Evolutionary conservation across 1,284 basidiomycete genomes (phyloP), one percentile per base, ranked within the genome.

Genomic region (Rhodotorula sp.): DNA sequence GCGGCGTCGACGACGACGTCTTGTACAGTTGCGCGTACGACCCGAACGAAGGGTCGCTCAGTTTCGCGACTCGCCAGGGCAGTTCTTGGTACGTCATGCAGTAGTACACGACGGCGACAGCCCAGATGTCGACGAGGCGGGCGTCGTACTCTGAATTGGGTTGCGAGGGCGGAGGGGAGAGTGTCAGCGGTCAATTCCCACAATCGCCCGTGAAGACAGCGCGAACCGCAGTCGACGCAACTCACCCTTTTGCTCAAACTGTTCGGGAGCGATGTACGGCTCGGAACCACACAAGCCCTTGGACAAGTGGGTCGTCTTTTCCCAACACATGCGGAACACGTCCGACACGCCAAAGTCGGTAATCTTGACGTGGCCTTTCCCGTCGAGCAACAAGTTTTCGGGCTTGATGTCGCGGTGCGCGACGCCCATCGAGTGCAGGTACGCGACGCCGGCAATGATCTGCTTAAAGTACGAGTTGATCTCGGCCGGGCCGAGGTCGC

Each of bases 401-500:
- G 95, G 95, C 82, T 99, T 99, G 83, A 99, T 89, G 80, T 99
- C 95, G 63, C 95, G 89, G 82, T 99, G 95, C 8, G 95, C 95
- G 42, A 98, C 95, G 75, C 95, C 95, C 84, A 97, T 95, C 73
- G 88, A 89, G 78, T 98, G 94, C 60, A 98, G 85, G 80, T 97
- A 98, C 24, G 86, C 84, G 57, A 98, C 89, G 53, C 95, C 95
- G 59, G 86, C 85, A 69, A 98, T 83, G 74, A 97, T 92, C 83
- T 99, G 96, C 85, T 93, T 96, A 86, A 99, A 98, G 81, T 91
- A 95, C 81, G 93, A 96, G 81, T 98, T 95, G 76, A 97, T 93
- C 82, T 96, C 94, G 79, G 87, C 88, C 26, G 91, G 89, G 24
- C 89, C 90, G 93, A 99, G 96, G 75, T 91, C 88, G 79, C 95